Base-by-base conservation (phyloP, 306 rosid genomes). In the Vigna reflexopilosa region DNA sequence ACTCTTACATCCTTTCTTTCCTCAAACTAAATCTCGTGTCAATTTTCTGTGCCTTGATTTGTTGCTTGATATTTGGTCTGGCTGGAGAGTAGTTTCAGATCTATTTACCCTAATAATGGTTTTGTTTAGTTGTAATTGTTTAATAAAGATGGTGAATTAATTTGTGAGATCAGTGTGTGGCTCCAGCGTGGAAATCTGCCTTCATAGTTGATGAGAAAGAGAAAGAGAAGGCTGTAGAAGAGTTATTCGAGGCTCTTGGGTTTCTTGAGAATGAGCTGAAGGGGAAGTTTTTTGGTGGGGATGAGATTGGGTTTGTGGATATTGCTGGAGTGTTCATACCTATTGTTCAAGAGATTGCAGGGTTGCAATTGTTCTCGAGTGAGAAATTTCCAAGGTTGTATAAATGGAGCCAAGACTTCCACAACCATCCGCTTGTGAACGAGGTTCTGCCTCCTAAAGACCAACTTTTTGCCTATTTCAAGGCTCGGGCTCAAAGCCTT, bases 221-320 rank as follows among this genome's bases (percentile, higher is more conserved):
- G 50, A 84, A 38, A 1, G 87, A 82, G 38, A 84, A 85, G 30
- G 82, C 72, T 4, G 22, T 42, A 5, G 81, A 78, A 77, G 92
- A 86, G 75, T 55, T 71, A 13, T 12, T 9, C 0, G 87, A 81
- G 72, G 70, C 55, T 57, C 75, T 87, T 6, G 48, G 80, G 28
- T 38, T 76, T 48, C 83, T 89, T 3, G 91, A 91, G 78, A 72
- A 86, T 1, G 92, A 91, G 81, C 68, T 91, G 22, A 83, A 82
- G 47, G 87, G 44, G 28, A 81, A 30, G 6, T 91, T 83, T 54
- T 91, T 91, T 65, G 97, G 91, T 14, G 97, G 93, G 62, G 82
- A 88, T 1, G 68, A 62, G 9, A 15, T 62, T 32, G 68, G 68
- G 47, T 32, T 62, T 22, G 68, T 34, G 7, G 13, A 91, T 57